Conservation (phyloP, 73 alveolate genomes). For the Tetrahymena malaccensis region DNA sequence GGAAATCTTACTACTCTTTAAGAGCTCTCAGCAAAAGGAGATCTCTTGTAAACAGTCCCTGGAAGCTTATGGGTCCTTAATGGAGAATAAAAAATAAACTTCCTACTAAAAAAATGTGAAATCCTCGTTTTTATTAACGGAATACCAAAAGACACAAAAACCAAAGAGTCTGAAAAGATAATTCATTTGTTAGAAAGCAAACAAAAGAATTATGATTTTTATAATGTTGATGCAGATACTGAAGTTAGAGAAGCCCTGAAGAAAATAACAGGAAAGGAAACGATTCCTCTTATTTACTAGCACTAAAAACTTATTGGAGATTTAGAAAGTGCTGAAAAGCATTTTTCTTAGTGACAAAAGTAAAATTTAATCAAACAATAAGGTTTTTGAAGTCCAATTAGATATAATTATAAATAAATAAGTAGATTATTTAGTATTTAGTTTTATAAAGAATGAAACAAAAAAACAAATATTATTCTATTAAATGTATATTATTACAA, state of each 20-base stretch:
- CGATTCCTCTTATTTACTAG: not conserved
- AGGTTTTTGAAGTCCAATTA: too few relatives aligned
- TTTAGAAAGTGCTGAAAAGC: not conserved
- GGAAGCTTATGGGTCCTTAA: not conserved
- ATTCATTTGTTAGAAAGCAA: not conserved
- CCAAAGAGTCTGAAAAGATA: not conserved
- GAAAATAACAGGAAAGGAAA: not conserved
- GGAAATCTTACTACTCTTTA: not conserved
- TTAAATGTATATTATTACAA: too few relatives aligned
- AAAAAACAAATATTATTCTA: too few relatives aligned
- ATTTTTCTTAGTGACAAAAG: not conserved
- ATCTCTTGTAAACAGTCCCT: not conserved
- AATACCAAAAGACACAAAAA: not conserved
- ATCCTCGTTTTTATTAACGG: not conserved
- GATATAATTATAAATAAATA: too few relatives aligned
- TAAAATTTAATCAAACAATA: too few relatives aligned
- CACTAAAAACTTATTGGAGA: not conserved
- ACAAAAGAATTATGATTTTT: not conserved
- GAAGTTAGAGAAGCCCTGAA: not conserved
- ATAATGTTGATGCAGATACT: not conserved
- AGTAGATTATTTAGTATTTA: too few relatives aligned
- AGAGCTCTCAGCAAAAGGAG: not conserved
- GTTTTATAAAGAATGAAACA: too few relatives aligned
- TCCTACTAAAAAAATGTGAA: not conserved
- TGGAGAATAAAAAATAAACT: not conserved